Evolutionary conservation across 495 filamentous ascomycete species (phyloP).

Genomic region (Jackrogersella multiformis): DNA sequence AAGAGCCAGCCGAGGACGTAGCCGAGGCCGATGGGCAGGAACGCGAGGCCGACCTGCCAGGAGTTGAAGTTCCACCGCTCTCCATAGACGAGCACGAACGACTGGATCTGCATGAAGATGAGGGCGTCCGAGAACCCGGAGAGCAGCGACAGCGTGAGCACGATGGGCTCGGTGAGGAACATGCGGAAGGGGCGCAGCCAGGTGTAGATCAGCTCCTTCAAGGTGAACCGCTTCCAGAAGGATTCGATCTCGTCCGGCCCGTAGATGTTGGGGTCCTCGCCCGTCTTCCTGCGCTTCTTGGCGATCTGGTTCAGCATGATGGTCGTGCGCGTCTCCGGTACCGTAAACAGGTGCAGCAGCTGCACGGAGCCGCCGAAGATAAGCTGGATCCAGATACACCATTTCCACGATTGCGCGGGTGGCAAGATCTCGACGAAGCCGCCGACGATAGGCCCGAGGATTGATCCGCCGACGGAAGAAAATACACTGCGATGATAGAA

Average conservation of each 20-base stretch:
- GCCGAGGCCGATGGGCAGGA: conserved; percentile 70
- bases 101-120: conserved; percentile 81
- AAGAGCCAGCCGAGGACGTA: conserved; percentile 70
- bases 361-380: conserved; percentile 76
- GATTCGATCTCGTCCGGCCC: conserved; percentile 68
- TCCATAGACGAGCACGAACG: conserved; percentile 71
- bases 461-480: conserved; percentile 77
- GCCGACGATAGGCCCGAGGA: conserved; percentile 81
- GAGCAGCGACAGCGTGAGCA: conserved; percentile 73
- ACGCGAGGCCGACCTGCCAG: conserved; percentile 66
- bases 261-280: conserved; percentile 64
- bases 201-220: conserved; percentile 64
- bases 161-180: conserved; percentile 81
- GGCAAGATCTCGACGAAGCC: conserved; percentile 73
- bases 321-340: conserved; percentile 73
- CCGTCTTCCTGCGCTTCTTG: conserved; percentile 67
- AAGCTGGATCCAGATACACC: conserved; percentile 84
- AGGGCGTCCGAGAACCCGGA: conserved; percentile 83
- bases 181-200: conserved; percentile 81
- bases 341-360: conserved; percentile 70
- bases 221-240: conserved; percentile 60
- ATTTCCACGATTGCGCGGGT: conserved; percentile 65
- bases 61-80: conserved; percentile 68
- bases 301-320: conserved; percentile 74
- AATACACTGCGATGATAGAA: conserved; percentile 62